Evolutionary conservation across 2,329 filamentous ascomycete species (phyloP).

Genomic region (Aureobasidium pullulans): DNA sequence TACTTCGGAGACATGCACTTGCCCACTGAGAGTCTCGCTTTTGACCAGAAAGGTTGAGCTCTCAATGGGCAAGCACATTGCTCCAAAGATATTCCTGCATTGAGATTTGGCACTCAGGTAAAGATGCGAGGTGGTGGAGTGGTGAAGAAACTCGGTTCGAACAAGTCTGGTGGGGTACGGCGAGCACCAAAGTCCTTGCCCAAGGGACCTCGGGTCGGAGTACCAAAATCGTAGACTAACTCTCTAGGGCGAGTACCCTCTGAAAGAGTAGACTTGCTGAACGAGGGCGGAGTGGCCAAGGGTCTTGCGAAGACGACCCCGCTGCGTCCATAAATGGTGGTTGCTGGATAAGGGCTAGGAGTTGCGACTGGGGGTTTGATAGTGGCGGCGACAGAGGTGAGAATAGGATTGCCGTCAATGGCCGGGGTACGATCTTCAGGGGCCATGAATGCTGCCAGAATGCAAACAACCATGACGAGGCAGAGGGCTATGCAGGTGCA

Average conservation of each 20-base stretch:
- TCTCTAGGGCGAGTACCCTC: neutral
- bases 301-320: neutral
- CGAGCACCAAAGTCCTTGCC: constrained; percentile 2
- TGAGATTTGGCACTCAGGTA: neutral
- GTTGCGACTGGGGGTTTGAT: neutral
- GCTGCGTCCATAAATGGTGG: neutral
- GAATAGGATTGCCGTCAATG: neutral
- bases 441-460: neutral
- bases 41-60: neutral
- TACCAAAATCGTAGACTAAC: neutral
- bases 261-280: neutral
- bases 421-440: neutral
- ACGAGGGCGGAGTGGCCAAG: neutral
- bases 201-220: neutral
- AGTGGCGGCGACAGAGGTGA: neutral
- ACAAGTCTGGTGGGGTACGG: neutral
- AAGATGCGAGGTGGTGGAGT: neutral
- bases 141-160: neutral
- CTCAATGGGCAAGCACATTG: neutral
- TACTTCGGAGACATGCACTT: neutral
- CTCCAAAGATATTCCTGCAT: neutral
- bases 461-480: neutral
- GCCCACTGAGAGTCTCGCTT: neutral
- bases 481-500: neutral
- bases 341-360: neutral